A percentile compares a stretch with the other conserved stretches of the same genome.
These are phyloP conservation scores for Suillus fuscotomentosus DNA, from an alignment of 768 basidiomycete species.

Conservation along the genomic window DNA sequence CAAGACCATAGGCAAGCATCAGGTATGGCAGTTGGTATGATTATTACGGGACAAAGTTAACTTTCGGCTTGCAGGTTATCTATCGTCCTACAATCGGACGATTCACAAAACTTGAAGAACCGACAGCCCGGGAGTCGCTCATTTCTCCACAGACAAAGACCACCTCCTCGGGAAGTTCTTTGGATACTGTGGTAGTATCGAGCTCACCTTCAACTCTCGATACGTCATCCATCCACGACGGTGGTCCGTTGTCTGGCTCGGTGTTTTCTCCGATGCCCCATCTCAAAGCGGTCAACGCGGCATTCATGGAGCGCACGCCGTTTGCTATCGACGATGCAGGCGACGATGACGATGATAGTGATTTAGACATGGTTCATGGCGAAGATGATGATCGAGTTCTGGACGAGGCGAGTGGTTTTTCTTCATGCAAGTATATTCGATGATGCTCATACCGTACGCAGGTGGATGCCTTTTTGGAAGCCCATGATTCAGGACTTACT, in stretches of 20 bases:
- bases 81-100: constrained; percentile 86
- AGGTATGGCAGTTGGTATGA: constrained; percentile 41
- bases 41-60: background rate
- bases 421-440: background rate
- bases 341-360: constrained; percentile 74
- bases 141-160: constrained; percentile 66
- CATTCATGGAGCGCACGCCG: constrained; percentile 86
- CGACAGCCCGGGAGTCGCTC: constrained; percentile 84
- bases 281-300: constrained; percentile 74
- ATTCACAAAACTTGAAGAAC: constrained; percentile 80
- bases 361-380: constrained; percentile 50
- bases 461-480: constrained; percentile 94
- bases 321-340: constrained; percentile 97
- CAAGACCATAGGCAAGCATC: constrained; percentile 91
- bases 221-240: constrained; percentile 22
- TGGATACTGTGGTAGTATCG: constrained; percentile 24
- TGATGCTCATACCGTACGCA: constrained; percentile 31
- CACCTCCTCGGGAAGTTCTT: constrained; percentile 39
- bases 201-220: constrained; percentile 52
- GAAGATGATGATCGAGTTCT: constrained; percentile 77
- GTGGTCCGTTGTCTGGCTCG: constrained; percentile 22
- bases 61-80: constrained; percentile 45
- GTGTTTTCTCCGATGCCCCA: constrained; percentile 58
- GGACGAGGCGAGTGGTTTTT: constrained; percentile 66
- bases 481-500: constrained; percentile 82